Evolutionary conservation across 495 filamentous ascomycete genomes (phyloP), one percentile per base, ranked within the genome.

Genomic region (Hypomontagnella submonticulosa): DNA sequence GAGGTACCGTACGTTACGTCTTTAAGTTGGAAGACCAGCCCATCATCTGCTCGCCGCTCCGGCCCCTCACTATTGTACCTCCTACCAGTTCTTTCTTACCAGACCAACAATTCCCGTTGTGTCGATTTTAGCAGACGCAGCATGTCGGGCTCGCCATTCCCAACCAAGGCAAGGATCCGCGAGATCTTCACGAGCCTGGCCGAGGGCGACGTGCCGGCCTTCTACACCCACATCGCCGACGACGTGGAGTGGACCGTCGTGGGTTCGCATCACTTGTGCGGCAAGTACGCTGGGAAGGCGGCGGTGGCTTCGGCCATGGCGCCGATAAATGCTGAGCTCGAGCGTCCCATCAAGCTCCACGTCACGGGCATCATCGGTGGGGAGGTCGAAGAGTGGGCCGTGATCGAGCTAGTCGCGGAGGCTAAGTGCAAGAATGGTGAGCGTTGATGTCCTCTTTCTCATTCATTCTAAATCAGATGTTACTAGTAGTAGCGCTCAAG

Each of bases 391-490:
- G 52, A 44, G 1, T 64, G 53, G 46, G 44, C 46, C 18, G 52
- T 58, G 6, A 30, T 64, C 12, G 61, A 64, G 41, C 10, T 64
- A 37, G 11, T 23, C 15, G 57, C 44, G 10, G 38, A 64, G 1
- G 53, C 42, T 4, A 50, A n/a, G n/a, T 46, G 46, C 30, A 58
- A 57, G 44, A 57, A 57, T 16, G 52, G 60, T 64, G 16, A 51
- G 53, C 34, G 23, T 6, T 27, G 6, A 27, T 27, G 6, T 27
- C 3, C 23, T 6, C 23, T 27, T n/a, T n/a, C n/a, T n/a, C n/a
- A n/a, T n/a, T n/a, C n/a, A n/a, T n/a, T 6, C 23, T 27, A 27
- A 6, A 27, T 27, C 6, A 27, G 23, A 3, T 27, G 23, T 6
- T 27, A 27, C n/a, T n/a, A n/a, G n/a, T n/a, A n/a, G n/a, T n/a